Evolutionary conservation across 305 asterid species (phyloP), one percentile per base, ranked within the genome.

Genomic region (Lippia alba): DNA sequence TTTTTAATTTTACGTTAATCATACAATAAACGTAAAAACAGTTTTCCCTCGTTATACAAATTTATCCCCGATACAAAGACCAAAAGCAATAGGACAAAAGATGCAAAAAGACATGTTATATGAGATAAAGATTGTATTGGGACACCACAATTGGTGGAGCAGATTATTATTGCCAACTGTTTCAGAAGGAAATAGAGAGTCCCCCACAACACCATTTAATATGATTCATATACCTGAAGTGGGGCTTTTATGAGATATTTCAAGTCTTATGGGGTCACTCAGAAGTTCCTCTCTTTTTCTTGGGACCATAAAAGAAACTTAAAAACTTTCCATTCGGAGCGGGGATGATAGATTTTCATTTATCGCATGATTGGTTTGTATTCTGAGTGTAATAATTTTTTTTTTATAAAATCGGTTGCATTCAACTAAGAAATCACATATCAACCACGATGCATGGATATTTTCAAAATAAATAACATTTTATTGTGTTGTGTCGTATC

Each of bases 81-180:
- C 30, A 24, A 24, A 24, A 24, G 30, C 54, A 65, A 66, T 34
- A 73, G 41, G 86, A 78, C 83, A 71, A 39, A 69, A 66, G 46
- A 61, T 76, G 67, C 83, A 41, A 39, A 73, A 73, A 54, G 81
- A 74, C 80, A 78, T 70, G 76, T 39, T 46, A 30, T 64, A 74
- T 79, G 9, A 36, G 41, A 36, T 24, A 3, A 79, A 79, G 78
- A 78, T 75, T 74, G 85, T 75, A 78, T 77, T 74, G 83, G 77
- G 70, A 75, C 74, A 36, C 41, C 41, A 53, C 56, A 61, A 8
- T 9, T 72, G 74, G 67, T 66, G 80, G 71, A 56, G 73, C 76
- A 75, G 56, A 50, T 62, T 65, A 67, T 53, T 66, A 45, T 73
- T 62, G 76, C 74, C 61, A 65, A 69, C 65, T 60, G 69, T 19